phyloP scores from a whole-genome alignment of 208 protist genomes.

The Strigomonas culicis region DNA sequence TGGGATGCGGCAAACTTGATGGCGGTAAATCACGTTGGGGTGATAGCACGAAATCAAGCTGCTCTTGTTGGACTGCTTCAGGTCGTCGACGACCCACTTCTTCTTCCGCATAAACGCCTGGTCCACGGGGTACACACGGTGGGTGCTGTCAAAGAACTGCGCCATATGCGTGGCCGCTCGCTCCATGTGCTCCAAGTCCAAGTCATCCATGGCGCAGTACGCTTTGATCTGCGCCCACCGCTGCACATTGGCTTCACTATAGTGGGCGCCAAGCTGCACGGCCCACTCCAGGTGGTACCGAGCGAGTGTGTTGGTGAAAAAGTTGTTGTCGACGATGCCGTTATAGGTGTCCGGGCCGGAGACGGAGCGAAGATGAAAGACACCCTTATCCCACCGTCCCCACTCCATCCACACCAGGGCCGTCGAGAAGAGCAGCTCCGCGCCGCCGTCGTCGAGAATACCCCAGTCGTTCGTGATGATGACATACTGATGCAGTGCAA shows the following conservation, averaged over 20 bases:
- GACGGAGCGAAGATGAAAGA: constrained; percentile 83
- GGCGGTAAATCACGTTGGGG: constrained; percentile 80
- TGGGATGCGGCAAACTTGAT: constrained; percentile 78
- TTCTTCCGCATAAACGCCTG: constrained; percentile 87
- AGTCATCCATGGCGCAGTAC: constrained; percentile 56
- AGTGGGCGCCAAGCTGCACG: constrained; percentile 48
- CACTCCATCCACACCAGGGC: constrained; percentile 84
- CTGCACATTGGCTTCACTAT: constrained; percentile 47
- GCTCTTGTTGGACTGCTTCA: constrained; percentile 32
- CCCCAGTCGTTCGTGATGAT: constrained; percentile 73
- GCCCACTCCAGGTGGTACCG: constrained; percentile 84
- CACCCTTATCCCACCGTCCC: constrained; percentile 79
- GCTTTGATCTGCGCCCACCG: constrained; percentile 67
- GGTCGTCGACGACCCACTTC: constrained; percentile 66
- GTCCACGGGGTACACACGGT: constrained; percentile 83
- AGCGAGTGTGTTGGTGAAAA: constrained; percentile 91
- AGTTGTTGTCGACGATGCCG: constrained; percentile 85
- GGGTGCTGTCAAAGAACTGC: constrained; percentile 72
- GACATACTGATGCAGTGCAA: constrained; percentile 77
- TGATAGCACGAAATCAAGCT: constrained; percentile 66
- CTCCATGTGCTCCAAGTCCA: constrained; percentile 74
- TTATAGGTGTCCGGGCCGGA: constrained; percentile 86
- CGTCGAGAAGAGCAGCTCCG: constrained; percentile 78
- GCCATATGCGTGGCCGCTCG: constrained; percentile 66
- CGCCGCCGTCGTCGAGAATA: constrained; percentile 63